Evolutionary conservation across 2,329 filamentous ascomycete species (phyloP).

Genomic region (Diaporthe sp.): DNA sequence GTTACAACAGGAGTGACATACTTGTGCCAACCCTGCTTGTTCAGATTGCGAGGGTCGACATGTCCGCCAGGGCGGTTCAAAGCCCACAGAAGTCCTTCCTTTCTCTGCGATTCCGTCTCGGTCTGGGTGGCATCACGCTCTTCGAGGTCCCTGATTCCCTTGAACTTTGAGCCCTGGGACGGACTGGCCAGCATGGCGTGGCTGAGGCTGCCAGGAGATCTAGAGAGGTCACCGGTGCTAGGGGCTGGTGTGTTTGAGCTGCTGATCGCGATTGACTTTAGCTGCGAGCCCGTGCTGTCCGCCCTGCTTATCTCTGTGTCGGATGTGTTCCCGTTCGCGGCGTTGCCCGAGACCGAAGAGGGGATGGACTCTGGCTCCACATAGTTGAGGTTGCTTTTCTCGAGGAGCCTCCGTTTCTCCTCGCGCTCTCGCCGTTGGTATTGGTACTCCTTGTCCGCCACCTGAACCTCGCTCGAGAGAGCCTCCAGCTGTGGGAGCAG

Average conservation of each 20-base stretch:
- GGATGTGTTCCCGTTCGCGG: slow-evolving; percentile 65
- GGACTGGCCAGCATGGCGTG: slow-evolving; percentile 65
- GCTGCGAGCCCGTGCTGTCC: slow-evolving; percentile 80
- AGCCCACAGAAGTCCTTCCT: slow-evolving; percentile 96
- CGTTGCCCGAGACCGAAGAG: slow-evolving; percentile 42
- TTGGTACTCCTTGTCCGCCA: slow-evolving; percentile 96
- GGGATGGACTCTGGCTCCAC: slow-evolving; percentile 75
- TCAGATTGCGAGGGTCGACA: slow-evolving; percentile 93
- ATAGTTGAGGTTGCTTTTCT: slow-evolving; percentile 86
- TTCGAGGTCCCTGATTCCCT: slow-evolving; percentile 92
- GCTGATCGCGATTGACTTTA: slow-evolving; percentile 66
- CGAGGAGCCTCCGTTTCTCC: slow-evolving; percentile 89
- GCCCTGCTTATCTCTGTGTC: slow-evolving; percentile 80
- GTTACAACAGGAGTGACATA: slow-evolving; percentile 61
- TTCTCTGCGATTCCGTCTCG: slow-evolving; percentile 74
- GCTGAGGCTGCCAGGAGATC: slow-evolving; percentile 69
- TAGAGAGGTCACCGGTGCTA: slow-evolving; percentile 61
- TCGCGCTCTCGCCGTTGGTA: slow-evolving; percentile 95
- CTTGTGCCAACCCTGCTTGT: slow-evolving; percentile 99
- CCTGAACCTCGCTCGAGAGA: slow-evolving; percentile 87
- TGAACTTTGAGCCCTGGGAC: slow-evolving; percentile 76
- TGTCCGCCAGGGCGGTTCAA: slow-evolving; percentile 93
- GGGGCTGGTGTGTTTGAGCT: slow-evolving; percentile 52
- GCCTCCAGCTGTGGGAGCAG: slow-evolving; percentile 93
- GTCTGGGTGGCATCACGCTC: slow-evolving; percentile 77